Evolutionary conservation across 2,329 filamentous ascomycete genomes (phyloP).

Genomic region (Diplodia scrobiculata): DNA sequence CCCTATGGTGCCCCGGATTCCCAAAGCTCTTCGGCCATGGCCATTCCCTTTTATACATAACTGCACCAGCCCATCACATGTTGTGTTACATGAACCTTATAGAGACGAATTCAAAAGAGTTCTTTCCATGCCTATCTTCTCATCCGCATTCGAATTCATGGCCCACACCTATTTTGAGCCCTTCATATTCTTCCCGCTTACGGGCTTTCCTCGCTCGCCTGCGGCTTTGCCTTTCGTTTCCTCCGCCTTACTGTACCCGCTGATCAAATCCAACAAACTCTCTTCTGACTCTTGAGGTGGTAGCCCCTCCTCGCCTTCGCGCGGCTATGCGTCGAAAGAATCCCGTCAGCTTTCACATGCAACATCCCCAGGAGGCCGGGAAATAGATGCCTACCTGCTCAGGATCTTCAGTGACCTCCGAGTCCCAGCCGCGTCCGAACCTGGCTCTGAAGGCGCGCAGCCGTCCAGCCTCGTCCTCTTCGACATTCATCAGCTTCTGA

Average conservation of each 20-base stretch:
- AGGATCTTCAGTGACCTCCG: conserved; percentile 43
- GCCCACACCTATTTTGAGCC: conserved; percentile 19
- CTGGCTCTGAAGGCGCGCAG: conserved; percentile 80
- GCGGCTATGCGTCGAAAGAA: not conserved
- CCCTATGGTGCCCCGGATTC: not conserved
- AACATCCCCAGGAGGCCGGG: not conserved
- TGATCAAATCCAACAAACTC: conserved; percentile 35
- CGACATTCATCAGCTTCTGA: conserved; percentile 78
- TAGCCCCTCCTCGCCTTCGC: conserved; percentile 14
- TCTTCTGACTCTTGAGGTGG: conserved; percentile 1
- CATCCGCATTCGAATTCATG: not conserved
- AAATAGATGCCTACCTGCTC: conserved; percentile 27
- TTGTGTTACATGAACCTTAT: not conserved
- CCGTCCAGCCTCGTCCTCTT: conserved; percentile 91
- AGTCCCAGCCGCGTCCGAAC: conserved; percentile 84
- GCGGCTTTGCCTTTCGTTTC: conserved; percentile 31
- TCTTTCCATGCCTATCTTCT: not conserved
- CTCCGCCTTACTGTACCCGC: conserved; percentile 34
- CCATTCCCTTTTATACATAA: not conserved
- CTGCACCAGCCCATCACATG: not conserved
- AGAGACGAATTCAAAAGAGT: not conserved
- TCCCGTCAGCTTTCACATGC: not conserved
- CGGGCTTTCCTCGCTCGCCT: conserved; percentile 17
- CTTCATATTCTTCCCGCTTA: conserved; percentile 30
- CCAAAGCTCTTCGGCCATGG: not conserved